These are phyloP conservation scores for Ogataea salicorniae DNA, from an alignment of 805 yeast species.

Conservation along the genomic window DNA sequence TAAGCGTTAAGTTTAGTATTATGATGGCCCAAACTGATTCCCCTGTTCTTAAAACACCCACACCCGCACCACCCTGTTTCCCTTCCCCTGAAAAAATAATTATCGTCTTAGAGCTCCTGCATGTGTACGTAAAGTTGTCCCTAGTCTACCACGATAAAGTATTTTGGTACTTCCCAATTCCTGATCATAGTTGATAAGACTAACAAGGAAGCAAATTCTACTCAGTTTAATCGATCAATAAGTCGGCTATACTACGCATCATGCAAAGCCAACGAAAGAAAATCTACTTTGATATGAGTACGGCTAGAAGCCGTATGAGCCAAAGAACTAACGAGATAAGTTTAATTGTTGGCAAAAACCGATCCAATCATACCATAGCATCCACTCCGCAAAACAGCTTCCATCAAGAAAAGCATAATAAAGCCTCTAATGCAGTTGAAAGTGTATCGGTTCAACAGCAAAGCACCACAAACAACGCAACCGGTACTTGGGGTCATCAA, in stretches of 20 bases:
- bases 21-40: too few relatives aligned
- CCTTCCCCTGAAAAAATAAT: too few relatives aligned
- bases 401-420: background rate
- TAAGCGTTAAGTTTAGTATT: too few relatives aligned
- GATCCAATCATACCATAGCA: slow-evolving; percentile 15
- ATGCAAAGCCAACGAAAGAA: slow-evolving; percentile 18
- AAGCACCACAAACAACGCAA: background rate
- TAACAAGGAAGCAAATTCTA: background rate
- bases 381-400: slow-evolving; percentile 10
- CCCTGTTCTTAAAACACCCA: too few relatives aligned
- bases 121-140: too few relatives aligned
- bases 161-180: too few relatives aligned
- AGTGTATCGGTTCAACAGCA: background rate
- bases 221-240: background rate
- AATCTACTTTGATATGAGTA: slow-evolving; percentile 24
- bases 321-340: slow-evolving; percentile 32
- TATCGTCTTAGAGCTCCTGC: too few relatives aligned
- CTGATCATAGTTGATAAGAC: background rate
- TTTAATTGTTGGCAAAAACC: slow-evolving; percentile 26
- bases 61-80: too few relatives aligned
- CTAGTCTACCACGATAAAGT: too few relatives aligned
- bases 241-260: background rate
- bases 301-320: slow-evolving; percentile 25
- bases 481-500: too few relatives aligned
- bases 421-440: background rate